Base-by-base conservation (phyloP, 768 basidiomycete genomes). In the Sistotremastrum suecicum region DNA sequence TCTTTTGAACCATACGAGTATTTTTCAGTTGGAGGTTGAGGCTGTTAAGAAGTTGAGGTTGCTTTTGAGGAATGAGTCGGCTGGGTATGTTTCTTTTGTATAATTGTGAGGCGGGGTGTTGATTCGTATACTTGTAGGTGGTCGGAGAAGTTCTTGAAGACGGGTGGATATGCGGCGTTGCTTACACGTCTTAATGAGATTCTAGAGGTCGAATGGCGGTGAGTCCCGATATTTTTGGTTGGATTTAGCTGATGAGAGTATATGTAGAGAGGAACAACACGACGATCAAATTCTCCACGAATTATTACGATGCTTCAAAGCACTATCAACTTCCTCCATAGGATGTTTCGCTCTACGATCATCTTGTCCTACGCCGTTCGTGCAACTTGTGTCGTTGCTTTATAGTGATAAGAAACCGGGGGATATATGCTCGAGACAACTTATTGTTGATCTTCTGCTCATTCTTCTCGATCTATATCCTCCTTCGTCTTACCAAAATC, bases 331-430 rank as follows among this genome's bases (percentile, higher is more conserved):
- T 0, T 90, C 87, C 5, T 72, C 82, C 41, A 80, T 86, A 34
- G 94, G 94, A 9, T 91, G 86, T 57, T 78, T 80, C 44, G 90
- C 95, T 4, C 74, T 99, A 7, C 80, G 90, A n/a, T 81, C 78
- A 54, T 83, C 80, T 32, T 83, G 83, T 48, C 91, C 92, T 1
- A 78, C 82, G 0, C 95, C 94, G 1, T 97, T 89, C 59, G 69
- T 72, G 3, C 84, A 92, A 50, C 70, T 99, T 31, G 71, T 92
- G 11, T 66, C 78, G 6, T 72, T 98, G 10, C 69, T 98, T 2
- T 98, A 88, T 62, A 94, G 91, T 3, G 94, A 98, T 68, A 98
- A 98, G 69, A 95, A 92, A 59, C 95, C 95, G 0, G 95, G 95
- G 39, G 95, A 99, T 36, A 70, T 98, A 6, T 75, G 79, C 3